Conservation (phyloP, 1,284 basidiomycete species). For the Pseudomicrostroma phylloplanum region DNA sequence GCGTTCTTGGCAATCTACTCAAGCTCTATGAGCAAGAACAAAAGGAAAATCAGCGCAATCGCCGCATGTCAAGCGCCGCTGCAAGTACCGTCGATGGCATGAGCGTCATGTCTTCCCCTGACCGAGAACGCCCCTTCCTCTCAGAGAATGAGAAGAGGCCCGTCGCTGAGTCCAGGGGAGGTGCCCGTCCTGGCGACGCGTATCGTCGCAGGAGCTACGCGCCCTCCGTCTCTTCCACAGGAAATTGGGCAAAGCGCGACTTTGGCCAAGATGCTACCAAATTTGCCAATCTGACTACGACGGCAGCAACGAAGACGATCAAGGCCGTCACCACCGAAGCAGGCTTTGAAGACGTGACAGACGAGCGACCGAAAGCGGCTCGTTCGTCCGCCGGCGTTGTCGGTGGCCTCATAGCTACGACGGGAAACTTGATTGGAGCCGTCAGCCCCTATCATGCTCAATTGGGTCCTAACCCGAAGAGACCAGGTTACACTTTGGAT, state of each 20-base stretch:
- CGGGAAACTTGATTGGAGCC: conserved; percentile 57
- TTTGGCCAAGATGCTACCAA: not conserved
- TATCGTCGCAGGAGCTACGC: conserved; percentile 7
- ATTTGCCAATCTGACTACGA: conserved; percentile 12
- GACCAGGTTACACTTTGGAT: conserved; percentile 64
- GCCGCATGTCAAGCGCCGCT: conserved; percentile 11
- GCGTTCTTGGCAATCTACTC: conserved; percentile 47
- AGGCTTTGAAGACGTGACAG: conserved; percentile 34
- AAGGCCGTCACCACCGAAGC: conserved; percentile 40
- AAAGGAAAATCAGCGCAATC: conserved; percentile 21
- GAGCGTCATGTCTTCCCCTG: conserved; percentile 6
- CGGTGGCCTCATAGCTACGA: conserved; percentile 66
- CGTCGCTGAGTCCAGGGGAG: not conserved
- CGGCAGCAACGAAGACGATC: conserved; percentile 18
- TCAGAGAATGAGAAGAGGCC: not conserved
- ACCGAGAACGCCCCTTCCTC: not conserved
- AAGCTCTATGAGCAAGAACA: conserved; percentile 47
- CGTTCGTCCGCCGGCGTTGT: conserved; percentile 64
- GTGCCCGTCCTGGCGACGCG: not conserved
- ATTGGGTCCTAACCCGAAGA: conserved; percentile 63
- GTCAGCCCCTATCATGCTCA: conserved; percentile 46
- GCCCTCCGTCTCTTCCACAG: conserved; percentile 6
- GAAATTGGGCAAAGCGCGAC: not conserved
- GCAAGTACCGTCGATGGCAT: conserved; percentile 18
- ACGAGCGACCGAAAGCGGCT: conserved; percentile 57